Percentiles rank a stretch among this genome's conserved stretches.
phyloP scores from a whole-genome alignment of 495 filamentous ascomycete genomes.

The Geoglossum glabrum region DNA sequence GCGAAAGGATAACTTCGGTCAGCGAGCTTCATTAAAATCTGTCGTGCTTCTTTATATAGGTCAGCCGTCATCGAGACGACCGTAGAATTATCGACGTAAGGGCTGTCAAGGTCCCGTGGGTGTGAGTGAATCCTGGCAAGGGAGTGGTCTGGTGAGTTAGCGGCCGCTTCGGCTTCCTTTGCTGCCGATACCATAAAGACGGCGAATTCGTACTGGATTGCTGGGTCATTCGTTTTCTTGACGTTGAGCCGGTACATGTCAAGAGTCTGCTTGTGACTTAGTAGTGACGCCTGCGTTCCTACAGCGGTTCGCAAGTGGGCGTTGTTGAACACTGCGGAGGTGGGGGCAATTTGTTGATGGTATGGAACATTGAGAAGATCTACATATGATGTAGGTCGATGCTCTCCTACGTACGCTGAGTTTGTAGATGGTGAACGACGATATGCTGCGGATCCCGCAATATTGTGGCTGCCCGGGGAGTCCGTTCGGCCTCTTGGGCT shows the following conservation, averaged over 20 bases:
- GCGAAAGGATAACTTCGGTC: constrained; percentile 86
- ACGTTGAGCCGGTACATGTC: constrained; percentile 95
- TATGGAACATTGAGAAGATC: constrained; percentile 81
- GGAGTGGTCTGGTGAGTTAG: constrained; percentile 18
- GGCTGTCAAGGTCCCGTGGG: constrained; percentile 19
- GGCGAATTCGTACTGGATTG: constrained; percentile 85
- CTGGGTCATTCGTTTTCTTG: constrained; percentile 82
- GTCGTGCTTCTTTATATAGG: constrained; percentile 67
- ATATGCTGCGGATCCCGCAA: background rate
- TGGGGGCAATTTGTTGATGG: constrained; percentile 60
- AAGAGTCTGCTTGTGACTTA: constrained; percentile 77
- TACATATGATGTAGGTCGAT: constrained; percentile 58
- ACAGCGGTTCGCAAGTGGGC: constrained; percentile 53
- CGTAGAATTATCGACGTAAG: constrained; percentile 17
- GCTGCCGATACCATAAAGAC: constrained; percentile 79
- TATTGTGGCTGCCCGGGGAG: background rate
- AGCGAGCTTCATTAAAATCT: constrained; percentile 67
- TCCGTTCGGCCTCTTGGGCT: background rate
- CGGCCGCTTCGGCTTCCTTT: constrained; percentile 35
- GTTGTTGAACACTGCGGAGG: constrained; percentile 55
- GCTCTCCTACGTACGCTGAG: constrained; percentile 23
- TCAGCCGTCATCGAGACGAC: constrained; percentile 32
- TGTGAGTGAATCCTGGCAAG: constrained; percentile 23
- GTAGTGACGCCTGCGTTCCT: constrained; percentile 69
- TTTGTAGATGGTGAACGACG: background rate